Conservation (phyloP, 345 rosid genomes). For the Arabidopsis thaliana region TAIR10.1 NC_003074.8:405001-405500, state of each 20-base stretch:
- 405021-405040: conserved; percentile 90
- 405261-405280: neutral
- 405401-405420: conserved; percentile 63
- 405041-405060: conserved; percentile 81
- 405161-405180: conserved; percentile 53
- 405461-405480: neutral
- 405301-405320: neutral
- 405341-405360: conserved; percentile 44
- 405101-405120: conserved; percentile 47
- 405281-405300: neutral
- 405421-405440: conserved; percentile 47
- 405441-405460: conserved; percentile 27
- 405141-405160: conserved; percentile 47
- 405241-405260: conserved; percentile 85
- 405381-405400: conserved; percentile 65
- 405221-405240: conserved; percentile 84
- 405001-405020: conserved; percentile 87
- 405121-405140: conserved; percentile 46
- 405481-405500: conserved; percentile 32
- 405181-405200: conserved; percentile 74
- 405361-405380: conserved; percentile 64
- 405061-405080: conserved; percentile 46
- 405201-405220: conserved; percentile 69
- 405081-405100: conserved; percentile 45
- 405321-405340: conserved; percentile 1